Base-by-base conservation (phyloP, 1,284 basidiomycete genomes). In the Peniophora sp. region DNA sequence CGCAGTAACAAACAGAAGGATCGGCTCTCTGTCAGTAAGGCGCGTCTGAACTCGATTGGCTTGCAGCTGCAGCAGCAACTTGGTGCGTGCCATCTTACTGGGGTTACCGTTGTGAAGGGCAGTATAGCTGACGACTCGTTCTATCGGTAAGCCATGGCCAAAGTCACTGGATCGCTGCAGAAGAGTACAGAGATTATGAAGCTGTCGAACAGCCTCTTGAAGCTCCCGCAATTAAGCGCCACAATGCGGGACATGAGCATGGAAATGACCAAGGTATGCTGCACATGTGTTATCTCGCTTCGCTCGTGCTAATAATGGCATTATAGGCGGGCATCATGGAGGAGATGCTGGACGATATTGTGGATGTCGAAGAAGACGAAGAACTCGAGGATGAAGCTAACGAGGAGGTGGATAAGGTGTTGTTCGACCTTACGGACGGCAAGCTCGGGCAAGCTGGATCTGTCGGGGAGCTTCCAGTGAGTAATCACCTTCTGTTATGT, bases 121-220 rank as follows among this genome's bases (percentile, higher is more conserved):
- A 5, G 5, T 35, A 53, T 49, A 17, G 11, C 12, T 36, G 47
- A 39, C 12, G 11, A 12, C 32, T 22, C 20, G 36, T 32, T 5
- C 5, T 12, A 5, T 5, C 27, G 27, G 12, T 32, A 53, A 98
- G 97, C 97, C 0, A 93, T 98, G 89, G 73, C 88, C 60, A 99
- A 99, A 71, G 92, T 99, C 39, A 98, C 97, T 2, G 97, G 97
- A 8, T 84, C 92, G 20, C 75, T 99, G 59, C 94, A 97, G 70
- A 98, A 95, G 69, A 96, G 92, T 10, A 95, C 96, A 1, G 96
- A 99, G 69, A 98, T 99, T 56, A 99, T 99, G 96, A 99, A 92
- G 71, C 77, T 95, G 32, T 96, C 95, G 3, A 99, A 97, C 69
- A 75, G 86, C 46, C 79, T 99, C 45, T 76, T 99, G 61, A 94